These are phyloP conservation scores for Ettlia oleoabundans DNA, from an alignment of 139 green algal species.

Conservation along the genomic window DNA sequence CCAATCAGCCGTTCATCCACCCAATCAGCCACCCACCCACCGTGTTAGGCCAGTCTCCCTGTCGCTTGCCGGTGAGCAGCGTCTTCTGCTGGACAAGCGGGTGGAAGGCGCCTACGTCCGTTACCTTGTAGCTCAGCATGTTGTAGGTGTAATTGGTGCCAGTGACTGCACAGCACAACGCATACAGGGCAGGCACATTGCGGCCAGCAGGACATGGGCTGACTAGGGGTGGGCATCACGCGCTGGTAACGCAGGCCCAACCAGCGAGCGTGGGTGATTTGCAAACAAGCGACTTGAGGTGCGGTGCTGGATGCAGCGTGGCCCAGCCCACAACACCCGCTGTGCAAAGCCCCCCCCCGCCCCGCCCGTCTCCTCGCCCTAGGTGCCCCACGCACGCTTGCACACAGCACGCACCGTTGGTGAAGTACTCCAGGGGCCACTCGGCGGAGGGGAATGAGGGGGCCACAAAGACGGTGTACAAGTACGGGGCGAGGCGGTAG, in stretches of 20 bases:
- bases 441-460: neutral
- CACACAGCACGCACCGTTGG: neutral
- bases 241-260: too few relatives aligned
- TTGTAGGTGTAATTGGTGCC: neutral
- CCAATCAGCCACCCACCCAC: neutral
- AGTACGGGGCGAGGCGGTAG: slow-evolving; percentile 14
- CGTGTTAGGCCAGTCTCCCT: slow-evolving; percentile 6
- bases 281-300: too few relatives aligned
- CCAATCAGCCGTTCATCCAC: neutral
- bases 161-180: too few relatives aligned
- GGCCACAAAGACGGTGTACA: slow-evolving; percentile 25
- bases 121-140: slow-evolving; percentile 24
- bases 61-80: slow-evolving; percentile 28
- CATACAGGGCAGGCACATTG: neutral
- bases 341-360: neutral
- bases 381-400: neutral
- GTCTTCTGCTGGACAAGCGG: slow-evolving; percentile 42
- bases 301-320: neutral
- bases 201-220: neutral
- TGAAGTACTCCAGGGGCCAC: slow-evolving; percentile 28
- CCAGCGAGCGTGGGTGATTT: too few relatives aligned
- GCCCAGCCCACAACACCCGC: neutral
- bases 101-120: slow-evolving; percentile 31
- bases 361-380: neutral
- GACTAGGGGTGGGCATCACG: too few relatives aligned